Percentiles rank a stretch among this genome's conserved stretches.
These are phyloP conservation scores for Fonsecaea multimorphosa DNA, from an alignment of 2,329 filamentous ascomycete species.

Conservation along the genomic window DNA sequence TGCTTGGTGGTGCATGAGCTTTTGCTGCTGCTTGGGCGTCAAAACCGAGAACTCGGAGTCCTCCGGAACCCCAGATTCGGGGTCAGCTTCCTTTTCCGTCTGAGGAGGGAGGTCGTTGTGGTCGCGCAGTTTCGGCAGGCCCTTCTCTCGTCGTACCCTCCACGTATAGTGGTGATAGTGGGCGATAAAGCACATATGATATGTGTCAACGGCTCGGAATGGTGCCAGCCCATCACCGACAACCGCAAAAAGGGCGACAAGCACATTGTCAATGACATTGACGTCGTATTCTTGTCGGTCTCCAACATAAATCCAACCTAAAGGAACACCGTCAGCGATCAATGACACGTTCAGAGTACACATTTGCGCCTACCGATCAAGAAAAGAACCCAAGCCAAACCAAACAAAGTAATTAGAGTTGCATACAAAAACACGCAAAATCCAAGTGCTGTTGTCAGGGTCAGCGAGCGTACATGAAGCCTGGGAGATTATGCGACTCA, in stretches of 20 bases:
- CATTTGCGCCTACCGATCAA: slow-evolving; percentile 66
- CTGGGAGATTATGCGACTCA: slow-evolving; percentile 48
- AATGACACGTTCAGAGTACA: background rate
- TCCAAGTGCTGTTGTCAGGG: slow-evolving; percentile 64
- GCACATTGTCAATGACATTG: slow-evolving; percentile 72
- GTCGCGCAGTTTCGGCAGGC: slow-evolving; percentile 67
- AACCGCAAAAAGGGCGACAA: slow-evolving; percentile 73
- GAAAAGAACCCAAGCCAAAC: slow-evolving; percentile 88
- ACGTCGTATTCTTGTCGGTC: slow-evolving; percentile 71
- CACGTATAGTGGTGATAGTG: slow-evolving; percentile 73
- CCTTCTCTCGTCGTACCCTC: slow-evolving; percentile 67
- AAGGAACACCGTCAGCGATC: slow-evolving; percentile 3
- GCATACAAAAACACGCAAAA: slow-evolving; percentile 86
- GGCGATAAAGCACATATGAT: slow-evolving; percentile 83
- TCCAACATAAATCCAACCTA: slow-evolving; percentile 81
- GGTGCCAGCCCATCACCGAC: slow-evolving; percentile 74
- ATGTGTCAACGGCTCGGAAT: slow-evolving; percentile 80
- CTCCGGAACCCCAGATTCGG: slow-evolving; percentile 49
- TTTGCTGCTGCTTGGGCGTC: slow-evolving; percentile 65
- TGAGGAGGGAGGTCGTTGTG: slow-evolving; percentile 70
- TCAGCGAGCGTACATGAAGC: slow-evolving; percentile 6
- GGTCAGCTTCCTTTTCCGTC: slow-evolving; percentile 50
- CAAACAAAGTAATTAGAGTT: slow-evolving; percentile 80
- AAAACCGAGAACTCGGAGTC: slow-evolving; percentile 39
- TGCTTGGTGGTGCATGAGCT: slow-evolving; percentile 75